Evolutionary conservation across 345 rosid species (phyloP).

Genomic region (Mallotus nudiflorus): DNA sequence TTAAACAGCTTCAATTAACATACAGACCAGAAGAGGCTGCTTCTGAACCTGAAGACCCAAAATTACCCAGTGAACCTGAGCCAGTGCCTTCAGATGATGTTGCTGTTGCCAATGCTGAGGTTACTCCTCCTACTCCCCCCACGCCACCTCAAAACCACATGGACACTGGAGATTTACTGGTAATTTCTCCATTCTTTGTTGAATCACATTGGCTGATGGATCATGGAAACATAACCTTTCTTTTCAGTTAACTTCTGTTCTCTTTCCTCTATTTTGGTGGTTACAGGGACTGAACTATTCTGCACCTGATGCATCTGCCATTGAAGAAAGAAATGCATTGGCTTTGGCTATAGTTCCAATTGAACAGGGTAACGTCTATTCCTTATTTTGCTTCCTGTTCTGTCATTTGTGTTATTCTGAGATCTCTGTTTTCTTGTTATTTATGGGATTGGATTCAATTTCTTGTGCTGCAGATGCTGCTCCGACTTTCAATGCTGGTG

Average conservation of each 20-base stretch:
- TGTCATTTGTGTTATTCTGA: background rate
- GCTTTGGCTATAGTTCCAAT: conserved; percentile 84
- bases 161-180: conserved; percentile 85
- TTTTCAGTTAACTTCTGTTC: conserved; percentile 1
- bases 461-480: conserved; percentile 42
- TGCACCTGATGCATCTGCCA: conserved; percentile 59
- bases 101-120: conserved; percentile 44
- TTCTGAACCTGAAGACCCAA: conserved; percentile 63
- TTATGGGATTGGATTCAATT: background rate
- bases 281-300: conserved; percentile 66
- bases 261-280: conserved; percentile 2
- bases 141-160: conserved; percentile 52
- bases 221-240: background rate
- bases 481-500: conserved; percentile 47
- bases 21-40: conserved; percentile 78
- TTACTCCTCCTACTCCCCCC: conserved; percentile 47
- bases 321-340: conserved; percentile 88
- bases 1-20: conserved; percentile 65
- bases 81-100: conserved; percentile 49
- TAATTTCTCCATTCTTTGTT: conserved; percentile 28
- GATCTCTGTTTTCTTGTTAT: no score
- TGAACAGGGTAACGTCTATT: conserved; percentile 47
- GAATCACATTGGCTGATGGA: conserved; percentile 7
- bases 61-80: conserved; percentile 56
- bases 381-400: conserved; percentile 8